phyloP scores from a whole-genome alignment of 768 basidiomycete genomes.

The Tylopilus felleus region DNA sequence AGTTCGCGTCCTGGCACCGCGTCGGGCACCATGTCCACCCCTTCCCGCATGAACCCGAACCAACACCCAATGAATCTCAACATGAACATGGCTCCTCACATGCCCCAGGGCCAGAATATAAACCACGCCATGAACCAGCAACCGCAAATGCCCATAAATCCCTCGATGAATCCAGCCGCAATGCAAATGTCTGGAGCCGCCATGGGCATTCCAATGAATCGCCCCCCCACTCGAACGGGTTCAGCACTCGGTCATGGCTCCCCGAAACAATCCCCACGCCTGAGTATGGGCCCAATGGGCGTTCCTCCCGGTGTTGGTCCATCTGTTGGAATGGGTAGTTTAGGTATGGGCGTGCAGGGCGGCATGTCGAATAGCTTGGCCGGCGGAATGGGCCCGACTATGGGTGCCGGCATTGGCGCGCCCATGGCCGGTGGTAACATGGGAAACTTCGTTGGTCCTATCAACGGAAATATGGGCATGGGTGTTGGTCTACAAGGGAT shows the following conservation, averaged over 20 bases:
- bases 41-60: constrained; percentile 25
- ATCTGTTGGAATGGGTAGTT: constrained; percentile 9
- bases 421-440: constrained; percentile 7
- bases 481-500: constrained; percentile 16
- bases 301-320: not conserved
- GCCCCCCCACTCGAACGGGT: constrained; percentile 29
- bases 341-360: constrained; percentile 13
- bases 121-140: constrained; percentile 16
- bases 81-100: constrained; percentile 15
- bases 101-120: constrained; percentile 6
- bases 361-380: constrained; percentile 14
- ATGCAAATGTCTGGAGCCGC: constrained; percentile 17
- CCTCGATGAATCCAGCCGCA: constrained; percentile 15
- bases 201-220: constrained; percentile 25
- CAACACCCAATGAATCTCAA: constrained; percentile 23
- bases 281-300: constrained; percentile 18
- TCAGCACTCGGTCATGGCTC: constrained; percentile 28
- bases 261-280: constrained; percentile 29
- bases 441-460: constrained; percentile 3
- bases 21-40: constrained; percentile 9
- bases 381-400: constrained; percentile 12
- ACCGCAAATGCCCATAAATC: constrained; percentile 13
- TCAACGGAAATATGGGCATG: constrained; percentile 20
- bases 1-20: constrained; percentile 28
- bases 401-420: constrained; percentile 13